phyloP scores from a whole-genome alignment of 2,329 filamentous ascomycete genomes.

The Berkeleyomyces basicola region DNA sequence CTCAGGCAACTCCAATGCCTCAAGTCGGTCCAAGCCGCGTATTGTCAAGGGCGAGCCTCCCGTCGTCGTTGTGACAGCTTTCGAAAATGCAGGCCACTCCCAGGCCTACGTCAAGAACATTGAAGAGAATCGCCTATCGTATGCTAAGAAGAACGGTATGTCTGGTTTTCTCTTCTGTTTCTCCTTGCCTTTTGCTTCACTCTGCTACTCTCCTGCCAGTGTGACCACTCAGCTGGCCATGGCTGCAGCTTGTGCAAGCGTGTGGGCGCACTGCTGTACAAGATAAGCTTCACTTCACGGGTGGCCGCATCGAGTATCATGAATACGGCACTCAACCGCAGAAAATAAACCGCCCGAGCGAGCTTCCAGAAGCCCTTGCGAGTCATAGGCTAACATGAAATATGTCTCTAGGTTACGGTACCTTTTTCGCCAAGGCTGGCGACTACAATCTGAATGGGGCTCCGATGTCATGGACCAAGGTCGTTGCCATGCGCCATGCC shows the following conservation, averaged over 20 bases:
- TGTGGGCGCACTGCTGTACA: neutral
- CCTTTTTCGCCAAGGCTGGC: constrained; percentile 61
- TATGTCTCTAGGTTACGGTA: constrained; percentile 53
- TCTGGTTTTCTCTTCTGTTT: neutral
- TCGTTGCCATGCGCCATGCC: constrained; percentile 79
- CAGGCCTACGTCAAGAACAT: constrained; percentile 54
- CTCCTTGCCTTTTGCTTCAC: neutral
- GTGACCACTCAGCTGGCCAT: neutral
- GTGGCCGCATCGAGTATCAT: constrained; percentile 1
- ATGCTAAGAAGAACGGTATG: constrained; percentile 74
- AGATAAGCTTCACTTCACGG: neutral
- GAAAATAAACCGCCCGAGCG: neutral
- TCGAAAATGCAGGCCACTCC: constrained; percentile 38
- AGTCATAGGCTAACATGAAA: constrained; percentile 3
- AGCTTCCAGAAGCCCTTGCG: neutral
- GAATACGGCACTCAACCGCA: constrained; percentile 1
- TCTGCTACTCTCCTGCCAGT: neutral
- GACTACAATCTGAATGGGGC: constrained; percentile 55
- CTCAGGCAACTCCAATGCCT: constrained; percentile 19
- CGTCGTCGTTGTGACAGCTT: constrained; percentile 68
- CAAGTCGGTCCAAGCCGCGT: constrained; percentile 11
- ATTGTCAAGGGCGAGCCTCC: constrained; percentile 32
- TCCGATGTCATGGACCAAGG: constrained; percentile 52
- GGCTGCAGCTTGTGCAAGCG: neutral
- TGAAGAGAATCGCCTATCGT: constrained; percentile 66